Evolutionary conservation across 371 early-diverging fungal species (phyloP), one percentile per base, ranked within the genome.

Genomic region (Parasitella parasitica): DNA sequence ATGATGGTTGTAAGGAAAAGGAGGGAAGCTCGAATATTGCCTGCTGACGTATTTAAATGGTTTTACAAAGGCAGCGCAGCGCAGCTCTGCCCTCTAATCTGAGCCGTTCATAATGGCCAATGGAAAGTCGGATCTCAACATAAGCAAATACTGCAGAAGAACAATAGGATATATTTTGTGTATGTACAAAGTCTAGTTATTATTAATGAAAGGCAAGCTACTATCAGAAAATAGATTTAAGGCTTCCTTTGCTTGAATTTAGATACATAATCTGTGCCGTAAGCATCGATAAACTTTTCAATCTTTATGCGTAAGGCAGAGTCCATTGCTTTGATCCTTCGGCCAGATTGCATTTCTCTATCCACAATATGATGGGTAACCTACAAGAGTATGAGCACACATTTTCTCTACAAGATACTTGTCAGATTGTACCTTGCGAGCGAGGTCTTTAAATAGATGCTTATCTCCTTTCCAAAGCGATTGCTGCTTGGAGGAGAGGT

Each of bases 361-460:
- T 77, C 74, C 2, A 77, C 77, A 56, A 77, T 70, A 58, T 77
- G 74, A 59, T 77, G 77, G 22, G 77, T 77, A 15, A 77, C 65
- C 74, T 75, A 64, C 30, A 16, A 57, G 53, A 11, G 9, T 37
- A 32, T 18, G 38, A 12, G 36, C 38, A 20, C 3, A n/a, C n/a
- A n/a, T n/a, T n/a, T n/a, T n/a, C n/a, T n/a, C n/a, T n/a, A n/a
- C n/a, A n/a, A n/a, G n/a, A n/a, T n/a, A n/a, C n/a, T n/a, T n/a
- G n/a, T n/a, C n/a, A n/a, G n/a, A n/a, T n/a, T n/a, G n/a, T n/a
- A 76, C 76, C 71, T 71, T 77, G 58, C 77, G 63, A 16, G 73
- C 74, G 3, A 77, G 49, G 37, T 73, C 72, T 34, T 77, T 77
- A 61, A 77, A 77, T 28, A 77, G 20, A 26, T 71, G 50, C 11